Evolutionary conservation across 106 monocot species (phyloP).

Genomic region (Gastrodia elata): DNA sequence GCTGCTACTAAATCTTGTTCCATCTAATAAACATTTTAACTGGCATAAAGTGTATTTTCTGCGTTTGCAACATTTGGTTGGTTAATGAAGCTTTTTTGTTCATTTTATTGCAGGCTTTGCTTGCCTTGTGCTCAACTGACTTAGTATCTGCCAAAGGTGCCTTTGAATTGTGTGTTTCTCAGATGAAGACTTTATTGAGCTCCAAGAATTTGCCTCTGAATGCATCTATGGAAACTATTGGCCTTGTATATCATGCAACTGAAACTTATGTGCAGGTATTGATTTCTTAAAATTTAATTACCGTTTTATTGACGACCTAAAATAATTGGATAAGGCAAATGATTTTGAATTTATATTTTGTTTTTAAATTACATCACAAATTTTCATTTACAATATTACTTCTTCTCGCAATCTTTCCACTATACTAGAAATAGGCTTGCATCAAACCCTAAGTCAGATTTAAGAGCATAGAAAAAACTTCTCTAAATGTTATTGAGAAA

Average conservation of each 20-base stretch:
- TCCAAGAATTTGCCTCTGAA: slow-evolving; percentile 59
- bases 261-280: slow-evolving; percentile 93
- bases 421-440: too few species aligned
- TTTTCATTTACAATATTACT: too few species aligned
- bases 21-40: not conserved
- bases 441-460: too few species aligned
- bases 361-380: too few species aligned
- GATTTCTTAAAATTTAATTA: not conserved
- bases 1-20: not conserved
- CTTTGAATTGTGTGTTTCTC: slow-evolving; percentile 53
- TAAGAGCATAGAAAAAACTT: too few species aligned
- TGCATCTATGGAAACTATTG: slow-evolving; percentile 77
- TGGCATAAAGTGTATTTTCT: not conserved
- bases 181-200: slow-evolving; percentile 80
- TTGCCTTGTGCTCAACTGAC: slow-evolving; percentile 87
- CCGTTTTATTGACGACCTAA: not conserved
- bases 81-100: slow-evolving; percentile 8
- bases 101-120: slow-evolving; percentile 47
- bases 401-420: too few species aligned
- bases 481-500: too few species aligned
- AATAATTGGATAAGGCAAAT: not conserved
- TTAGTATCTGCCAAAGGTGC: slow-evolving; percentile 79
- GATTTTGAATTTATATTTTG: not conserved
- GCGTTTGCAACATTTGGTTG: not conserved
- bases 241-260: slow-evolving; percentile 86